phyloP scores from a whole-genome alignment of 352 stramenopile species.

The Phytophthora sp. region DNA sequence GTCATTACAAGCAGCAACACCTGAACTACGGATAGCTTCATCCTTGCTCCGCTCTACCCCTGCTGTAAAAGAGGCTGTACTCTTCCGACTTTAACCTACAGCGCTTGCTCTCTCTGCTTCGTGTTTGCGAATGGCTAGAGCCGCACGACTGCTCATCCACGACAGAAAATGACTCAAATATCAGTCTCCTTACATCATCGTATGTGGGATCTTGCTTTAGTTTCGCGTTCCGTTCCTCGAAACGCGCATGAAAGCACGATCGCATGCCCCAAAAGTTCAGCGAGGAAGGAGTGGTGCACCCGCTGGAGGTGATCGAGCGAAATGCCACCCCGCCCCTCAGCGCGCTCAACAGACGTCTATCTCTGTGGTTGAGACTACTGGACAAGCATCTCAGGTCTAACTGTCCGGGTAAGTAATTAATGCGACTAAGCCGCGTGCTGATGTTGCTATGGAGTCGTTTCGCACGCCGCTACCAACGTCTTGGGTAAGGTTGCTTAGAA shows the following conservation, averaged over 20 bases:
- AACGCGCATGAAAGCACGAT: slow-evolving; percentile 6
- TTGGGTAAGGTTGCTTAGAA: slow-evolving; percentile 45
- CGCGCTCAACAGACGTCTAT: slow-evolving; percentile 3
- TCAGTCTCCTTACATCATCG: neutral
- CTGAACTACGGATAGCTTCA: slow-evolving; percentile 12
- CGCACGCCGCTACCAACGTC: slow-evolving; percentile 15
- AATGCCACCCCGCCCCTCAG: too few species aligned
- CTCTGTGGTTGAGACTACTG: neutral
- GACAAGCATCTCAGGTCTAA: neutral
- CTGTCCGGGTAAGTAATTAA: slow-evolving; percentile 29
- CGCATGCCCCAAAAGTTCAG: slow-evolving; percentile 12
- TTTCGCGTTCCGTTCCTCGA: neutral
- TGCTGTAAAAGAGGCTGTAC: too few species aligned
- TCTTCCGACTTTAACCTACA: neutral
- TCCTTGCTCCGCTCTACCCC: too few species aligned
- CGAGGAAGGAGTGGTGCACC: too few species aligned
- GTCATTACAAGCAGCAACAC: slow-evolving; percentile 13
- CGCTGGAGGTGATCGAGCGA: too few species aligned
- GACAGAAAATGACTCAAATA: slow-evolving; percentile 14
- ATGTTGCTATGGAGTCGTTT: slow-evolving; percentile 61
- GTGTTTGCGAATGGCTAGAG: slow-evolving; percentile 22
- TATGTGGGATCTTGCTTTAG: slow-evolving; percentile 2
- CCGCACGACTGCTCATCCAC: neutral
- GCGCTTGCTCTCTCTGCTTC: slow-evolving; percentile 7
- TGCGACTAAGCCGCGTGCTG: slow-evolving; percentile 46